Base-by-base conservation (phyloP, 306 rosid species). In the Calophaca sinica region DNA sequence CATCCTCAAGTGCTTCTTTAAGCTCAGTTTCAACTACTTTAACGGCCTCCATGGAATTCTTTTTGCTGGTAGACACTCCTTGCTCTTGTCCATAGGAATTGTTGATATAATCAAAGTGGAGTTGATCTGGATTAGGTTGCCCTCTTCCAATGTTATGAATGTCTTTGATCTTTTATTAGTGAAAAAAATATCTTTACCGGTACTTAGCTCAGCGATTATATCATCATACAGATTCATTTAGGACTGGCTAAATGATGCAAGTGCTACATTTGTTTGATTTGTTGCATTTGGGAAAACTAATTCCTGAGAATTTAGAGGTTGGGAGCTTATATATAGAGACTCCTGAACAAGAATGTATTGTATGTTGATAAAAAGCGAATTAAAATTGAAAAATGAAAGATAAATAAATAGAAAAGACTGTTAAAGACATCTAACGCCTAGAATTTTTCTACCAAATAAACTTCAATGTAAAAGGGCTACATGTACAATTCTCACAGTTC, bases 261-360 rank as follows among this genome's bases (percentile, higher is more conserved):
- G 26, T 20, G 26, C 70, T 2, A 41, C 36, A 5, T 62, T 62
- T 1, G 2, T 48, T 8, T 15, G 50, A 20, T 14, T n/a, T 10
- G 13, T 1, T 0, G 9, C 44, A 5, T 60, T 62, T 5, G 68
- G 1, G 1, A 15, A 14, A 62, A 35, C 7, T 11, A 39, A 3
- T 3, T 20, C 36, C 33, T 5, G 14, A 26, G 14, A 15, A 42
- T 41, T n/a, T 3, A 4, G 6, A 36, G 66, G 49, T 4, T 63
- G 52, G 1, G 55, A 29, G 29, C 6, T 45, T 12, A 28, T 39
- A 28, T 0, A 5, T 33, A 33, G 2, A 33, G 36, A 33, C 7
- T 67, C 58, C 72, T 67, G 4, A 67, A 31, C 35, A 67, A 29
- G 3, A 66, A 39, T 39, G 9, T 14, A 14, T 39, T 62, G 12